Conservation (phyloP, 257 asterid genomes). For the Solanum raphanifolium region DNA sequence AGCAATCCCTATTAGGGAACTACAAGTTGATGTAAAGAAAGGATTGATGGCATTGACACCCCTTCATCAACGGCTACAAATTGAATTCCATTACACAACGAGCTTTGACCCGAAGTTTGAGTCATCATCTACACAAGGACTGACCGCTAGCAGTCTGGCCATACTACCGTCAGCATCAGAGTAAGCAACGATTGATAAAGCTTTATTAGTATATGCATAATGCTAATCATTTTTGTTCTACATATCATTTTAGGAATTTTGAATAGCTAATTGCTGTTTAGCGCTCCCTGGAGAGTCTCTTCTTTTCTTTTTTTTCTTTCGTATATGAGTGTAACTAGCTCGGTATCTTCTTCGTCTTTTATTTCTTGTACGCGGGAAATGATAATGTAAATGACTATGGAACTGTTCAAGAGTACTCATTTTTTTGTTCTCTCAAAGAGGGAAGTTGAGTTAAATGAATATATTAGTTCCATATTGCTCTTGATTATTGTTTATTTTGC, state of each 20-base stretch:
- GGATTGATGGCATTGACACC: constrained; percentile 20
- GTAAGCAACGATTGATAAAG: neutral
- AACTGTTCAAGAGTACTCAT: neutral
- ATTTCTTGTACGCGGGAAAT: neutral
- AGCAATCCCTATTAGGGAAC: constrained; percentile 26
- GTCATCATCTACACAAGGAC: neutral
- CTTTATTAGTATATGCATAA: neutral
- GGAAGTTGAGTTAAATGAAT: neutral
- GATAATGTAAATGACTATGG: neutral
- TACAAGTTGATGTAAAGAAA: constrained; percentile 24
- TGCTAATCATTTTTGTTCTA: neutral
- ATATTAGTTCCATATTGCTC: neutral
- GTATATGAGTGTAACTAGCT: neutral
- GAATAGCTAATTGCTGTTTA: neutral
- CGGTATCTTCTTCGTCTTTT: neutral
- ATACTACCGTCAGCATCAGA: constrained; percentile 6
- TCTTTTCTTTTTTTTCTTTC: neutral
- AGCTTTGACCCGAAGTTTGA: neutral
- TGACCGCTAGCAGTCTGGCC: neutral
- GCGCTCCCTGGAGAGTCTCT: neutral
- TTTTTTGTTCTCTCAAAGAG: neutral
- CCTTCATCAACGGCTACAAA: constrained; percentile 29
- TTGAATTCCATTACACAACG: constrained; percentile 25
- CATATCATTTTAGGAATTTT: neutral
- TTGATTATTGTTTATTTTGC: neutral